Conservation (phyloP, 2,329 filamentous ascomycete species). For the Fusarium sp. region DNA sequence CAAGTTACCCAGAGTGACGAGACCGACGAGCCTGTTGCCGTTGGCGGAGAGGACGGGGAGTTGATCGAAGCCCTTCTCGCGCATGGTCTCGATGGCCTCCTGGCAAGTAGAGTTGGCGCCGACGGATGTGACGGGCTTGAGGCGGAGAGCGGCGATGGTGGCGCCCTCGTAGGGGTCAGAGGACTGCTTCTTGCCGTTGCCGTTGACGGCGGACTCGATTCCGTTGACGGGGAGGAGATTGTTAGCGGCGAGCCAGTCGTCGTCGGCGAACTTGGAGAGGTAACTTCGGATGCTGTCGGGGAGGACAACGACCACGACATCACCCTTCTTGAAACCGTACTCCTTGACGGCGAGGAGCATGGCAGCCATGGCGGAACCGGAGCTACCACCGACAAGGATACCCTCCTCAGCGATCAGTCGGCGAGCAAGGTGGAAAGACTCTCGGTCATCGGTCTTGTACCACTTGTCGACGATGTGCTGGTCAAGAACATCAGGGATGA, state of each 20-base stretch:
- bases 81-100: constrained; percentile 96
- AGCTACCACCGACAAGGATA: constrained; percentile 91
- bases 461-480: constrained; percentile 85
- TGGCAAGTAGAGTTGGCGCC: constrained; percentile 76
- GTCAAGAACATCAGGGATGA: constrained; percentile 93
- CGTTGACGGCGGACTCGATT: constrained; percentile 59
- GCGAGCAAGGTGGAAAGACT: constrained; percentile 91
- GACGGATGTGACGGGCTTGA: constrained; percentile 94
- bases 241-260: constrained; percentile 98
- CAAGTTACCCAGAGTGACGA: constrained; percentile 94
- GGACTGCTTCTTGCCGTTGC: constrained; percentile 52
- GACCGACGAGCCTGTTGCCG: constrained; percentile 81
- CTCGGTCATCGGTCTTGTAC: constrained; percentile 97
- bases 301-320: constrained; percentile 89
- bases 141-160: constrained; percentile 82
- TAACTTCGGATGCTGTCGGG: constrained; percentile 98
- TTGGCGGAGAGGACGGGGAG: constrained; percentile 84
- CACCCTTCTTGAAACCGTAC: constrained; percentile 79
- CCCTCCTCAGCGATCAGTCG: constrained; percentile 94
- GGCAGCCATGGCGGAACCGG: constrained; percentile 89
- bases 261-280: constrained; percentile 97
- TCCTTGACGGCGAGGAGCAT: constrained; percentile 82
- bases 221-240: constrained; percentile 78
- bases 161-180: constrained; percentile 79
- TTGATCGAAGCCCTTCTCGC: constrained; percentile 97